Evolutionary conservation across 257 asterid genomes (phyloP).

Genomic region (Cynanchum wilfordii): DNA sequence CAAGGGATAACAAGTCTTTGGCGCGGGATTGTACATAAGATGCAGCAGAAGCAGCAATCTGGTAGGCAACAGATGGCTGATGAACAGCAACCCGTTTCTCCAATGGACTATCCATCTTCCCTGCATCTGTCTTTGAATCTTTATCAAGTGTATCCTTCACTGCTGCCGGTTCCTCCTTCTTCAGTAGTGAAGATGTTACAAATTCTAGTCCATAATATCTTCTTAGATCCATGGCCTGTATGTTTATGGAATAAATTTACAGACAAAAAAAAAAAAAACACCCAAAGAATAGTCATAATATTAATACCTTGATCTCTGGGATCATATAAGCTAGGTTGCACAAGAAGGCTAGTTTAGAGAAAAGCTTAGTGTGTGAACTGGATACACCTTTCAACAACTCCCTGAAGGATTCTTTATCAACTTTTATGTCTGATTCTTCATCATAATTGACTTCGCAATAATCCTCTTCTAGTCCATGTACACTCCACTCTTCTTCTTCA

Average conservation of each 20-base stretch:
- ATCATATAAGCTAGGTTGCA: slow-evolving; percentile 86
- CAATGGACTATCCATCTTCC: slow-evolving; percentile 13
- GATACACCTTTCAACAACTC: slow-evolving; percentile 44
- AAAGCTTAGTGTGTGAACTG: slow-evolving; percentile 66
- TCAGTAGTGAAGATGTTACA: slow-evolving; percentile 74
- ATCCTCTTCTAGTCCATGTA: slow-evolving; percentile 21
- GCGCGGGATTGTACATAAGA: slow-evolving; percentile 59
- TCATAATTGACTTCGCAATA: slow-evolving; percentile 56
- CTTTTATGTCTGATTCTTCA: slow-evolving; percentile 30
- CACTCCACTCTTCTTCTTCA: slow-evolving; percentile 26
- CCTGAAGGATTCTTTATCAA: slow-evolving; percentile 48
- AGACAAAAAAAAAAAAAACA: background rate
- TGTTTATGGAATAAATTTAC: background rate
- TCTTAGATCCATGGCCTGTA: slow-evolving; percentile 66
- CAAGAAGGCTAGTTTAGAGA: slow-evolving; percentile 69
- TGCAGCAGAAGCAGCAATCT: slow-evolving; percentile 82
- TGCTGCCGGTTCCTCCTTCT: slow-evolving; percentile 60
- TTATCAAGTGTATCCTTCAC: slow-evolving; percentile 34
- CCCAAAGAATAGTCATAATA: background rate
- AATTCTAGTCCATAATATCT: slow-evolving; percentile 61
- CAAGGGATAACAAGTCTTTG: slow-evolving; percentile 28
- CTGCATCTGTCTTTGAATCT: slow-evolving; percentile 28
- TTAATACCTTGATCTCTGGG: slow-evolving; percentile 64
- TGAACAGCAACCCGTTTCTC: slow-evolving; percentile 20
- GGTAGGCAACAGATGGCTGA: slow-evolving; percentile 53